Evolutionary conservation across 2,329 filamentous ascomycete genomes (phyloP).

Genomic region (Xylariaceae sp.): DNA sequence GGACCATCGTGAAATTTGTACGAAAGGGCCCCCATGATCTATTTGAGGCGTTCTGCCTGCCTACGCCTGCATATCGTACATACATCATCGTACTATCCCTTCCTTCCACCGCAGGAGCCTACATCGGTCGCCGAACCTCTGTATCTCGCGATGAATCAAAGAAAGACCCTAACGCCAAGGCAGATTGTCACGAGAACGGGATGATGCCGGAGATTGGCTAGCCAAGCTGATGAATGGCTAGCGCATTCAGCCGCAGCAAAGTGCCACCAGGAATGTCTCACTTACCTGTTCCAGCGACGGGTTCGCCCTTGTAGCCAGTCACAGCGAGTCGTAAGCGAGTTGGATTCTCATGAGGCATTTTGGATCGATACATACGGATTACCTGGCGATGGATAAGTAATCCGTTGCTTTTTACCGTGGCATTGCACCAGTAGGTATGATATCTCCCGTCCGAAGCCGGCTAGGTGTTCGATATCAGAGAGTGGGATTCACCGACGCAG

Average conservation of each 20-base stretch:
- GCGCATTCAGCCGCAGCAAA: constrained; percentile 18
- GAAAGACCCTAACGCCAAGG: neutral
- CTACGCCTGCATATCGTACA: neutral
- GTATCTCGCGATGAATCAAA: neutral
- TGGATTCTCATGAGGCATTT: constrained; percentile 1
- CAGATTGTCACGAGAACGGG: neutral
- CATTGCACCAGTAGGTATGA: too few relatives aligned
- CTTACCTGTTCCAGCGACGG: constrained; percentile 4
- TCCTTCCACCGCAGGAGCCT: neutral
- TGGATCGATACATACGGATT: constrained; percentile 20
- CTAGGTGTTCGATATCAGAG: neutral
- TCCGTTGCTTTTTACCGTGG: too few relatives aligned
- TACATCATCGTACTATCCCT: neutral
- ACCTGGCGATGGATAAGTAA: neutral
- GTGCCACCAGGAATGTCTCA: neutral
- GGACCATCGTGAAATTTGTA: constrained; percentile 7
- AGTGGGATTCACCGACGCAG: neutral
- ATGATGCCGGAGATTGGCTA: neutral
- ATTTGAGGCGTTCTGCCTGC: neutral
- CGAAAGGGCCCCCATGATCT: neutral
- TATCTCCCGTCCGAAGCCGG: too few relatives aligned
- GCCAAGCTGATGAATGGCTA: constrained; percentile 12
- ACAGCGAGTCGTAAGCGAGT: constrained; percentile 11
- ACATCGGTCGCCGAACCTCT: neutral
- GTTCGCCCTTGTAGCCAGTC: constrained; percentile 11